Evolutionary conservation across 202 grass and related monocot genomes (phyloP), one percentile per base, ranked within the genome.

Genomic region (Alloteropsis angusta): DNA sequence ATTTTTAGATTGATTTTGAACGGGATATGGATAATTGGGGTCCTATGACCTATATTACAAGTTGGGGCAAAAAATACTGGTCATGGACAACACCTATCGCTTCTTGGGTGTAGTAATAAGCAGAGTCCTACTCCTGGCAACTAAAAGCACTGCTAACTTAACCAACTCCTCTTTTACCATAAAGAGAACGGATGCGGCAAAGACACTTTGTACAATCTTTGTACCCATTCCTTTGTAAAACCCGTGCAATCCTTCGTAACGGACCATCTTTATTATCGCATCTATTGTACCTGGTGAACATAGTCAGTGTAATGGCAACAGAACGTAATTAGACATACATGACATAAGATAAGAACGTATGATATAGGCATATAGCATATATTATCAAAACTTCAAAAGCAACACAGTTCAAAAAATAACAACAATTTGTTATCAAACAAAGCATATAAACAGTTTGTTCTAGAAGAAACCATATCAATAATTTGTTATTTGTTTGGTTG

Each of bases 201-300:
- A 87, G 23, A 98, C 96, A 86, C 96, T 98, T 28, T 98, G 96
- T 65, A 98, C 89, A 87, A 98, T 95, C 77, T 98, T 98, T 59
- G 96, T 98, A 16, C 96, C 96, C 96, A 98, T 98, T 76, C 96
- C 92, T 89, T 86, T 98, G 76, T 98, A 95, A 87, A 98, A 98
- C 62, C 74, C 92, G 13, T 84, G 72, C 15, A 87, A 85, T 86
- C 96, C 96, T 92, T 98, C 96, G 4, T 91, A 98, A 36, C 71
- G 78, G 58, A 98, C 81, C 88, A 98, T 98, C 86, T 98, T 98
- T 62, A 95, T 32, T 76, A 98, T 91, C 22, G 96, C 96, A 89
- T 98, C 96, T 50, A 93, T 13, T 67, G 96, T 98, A 87, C 96
- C 96, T 98, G 84, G 37, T 65, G n/a, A 41, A 74, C 19, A 74